phyloP scores from a whole-genome alignment of 1,284 basidiomycete species.

The Retiboletus fuscus region DNA sequence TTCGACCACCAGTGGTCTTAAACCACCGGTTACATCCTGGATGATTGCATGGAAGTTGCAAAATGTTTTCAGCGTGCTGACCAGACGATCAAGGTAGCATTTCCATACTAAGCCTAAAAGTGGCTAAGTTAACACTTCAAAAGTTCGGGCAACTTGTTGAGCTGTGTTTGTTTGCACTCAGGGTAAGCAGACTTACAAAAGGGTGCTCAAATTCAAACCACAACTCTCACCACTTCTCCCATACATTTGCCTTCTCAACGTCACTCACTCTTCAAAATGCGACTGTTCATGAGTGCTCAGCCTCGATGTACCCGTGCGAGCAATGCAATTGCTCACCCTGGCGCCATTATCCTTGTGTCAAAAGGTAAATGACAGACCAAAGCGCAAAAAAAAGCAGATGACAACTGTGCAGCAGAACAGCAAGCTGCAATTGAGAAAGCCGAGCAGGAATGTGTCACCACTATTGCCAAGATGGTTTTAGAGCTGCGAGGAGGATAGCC shows the following conservation, averaged over 20 bases:
- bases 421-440: no score
- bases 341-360: no score
- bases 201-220: not conserved
- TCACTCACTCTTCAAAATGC: not conserved
- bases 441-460: conserved; percentile 14
- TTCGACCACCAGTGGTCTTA: no score
- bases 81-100: not conserved
- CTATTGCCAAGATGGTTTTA: conserved; percentile 18
- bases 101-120: conserved; percentile 3
- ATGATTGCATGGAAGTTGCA: no score
- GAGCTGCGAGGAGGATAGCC: not conserved
- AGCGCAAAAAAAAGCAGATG: no score
- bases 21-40: no score
- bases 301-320: not conserved
- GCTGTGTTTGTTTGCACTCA: conserved; percentile 18
- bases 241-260: not conserved
- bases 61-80: no score
- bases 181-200: conserved; percentile 12
- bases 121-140: not conserved
- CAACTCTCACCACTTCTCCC: not conserved
- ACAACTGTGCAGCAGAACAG: no score
- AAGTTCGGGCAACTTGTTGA: not conserved
- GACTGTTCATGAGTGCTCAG: not conserved
- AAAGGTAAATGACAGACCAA: no score
- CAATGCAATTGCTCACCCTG: no score